phyloP scores from a whole-genome alignment of 31 red algal genomes.

The Asparagopsis taxiformis region DNA sequence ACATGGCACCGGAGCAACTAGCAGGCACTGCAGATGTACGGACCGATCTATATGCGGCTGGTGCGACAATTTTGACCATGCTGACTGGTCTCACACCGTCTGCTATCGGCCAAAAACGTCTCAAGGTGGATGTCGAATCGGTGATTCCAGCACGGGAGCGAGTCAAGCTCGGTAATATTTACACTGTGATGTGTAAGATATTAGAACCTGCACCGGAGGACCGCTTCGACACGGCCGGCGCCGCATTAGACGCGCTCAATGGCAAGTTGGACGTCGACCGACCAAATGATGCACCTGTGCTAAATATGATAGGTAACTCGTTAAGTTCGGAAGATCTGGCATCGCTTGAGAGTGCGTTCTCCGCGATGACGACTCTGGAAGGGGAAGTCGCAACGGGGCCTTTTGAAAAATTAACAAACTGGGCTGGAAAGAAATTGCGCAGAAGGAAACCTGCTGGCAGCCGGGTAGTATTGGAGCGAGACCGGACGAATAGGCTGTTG shows the following conservation, averaged over 20 bases:
- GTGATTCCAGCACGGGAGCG: slow-evolving; percentile 28
- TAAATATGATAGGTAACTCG: background rate
- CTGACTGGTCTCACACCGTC: slow-evolving; percentile 20
- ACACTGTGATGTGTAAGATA: slow-evolving; percentile 40
- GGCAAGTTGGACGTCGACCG: background rate
- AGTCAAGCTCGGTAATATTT: slow-evolving; percentile 44
- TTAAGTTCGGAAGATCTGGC: slow-evolving; percentile 18
- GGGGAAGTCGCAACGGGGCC: slow-evolving; percentile 2
- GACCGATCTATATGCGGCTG: slow-evolving; percentile 58
- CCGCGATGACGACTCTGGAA: slow-evolving; percentile 9
- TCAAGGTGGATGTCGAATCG: slow-evolving; percentile 39
- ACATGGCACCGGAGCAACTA: slow-evolving; percentile 72
- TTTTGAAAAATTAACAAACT: slow-evolving; percentile 8
- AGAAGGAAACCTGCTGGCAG: slow-evolving; percentile 42
- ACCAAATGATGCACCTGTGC: background rate
- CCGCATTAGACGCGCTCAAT: slow-evolving; percentile 32
- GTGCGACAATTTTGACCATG: slow-evolving; percentile 51
- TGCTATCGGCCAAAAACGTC: slow-evolving; percentile 24
- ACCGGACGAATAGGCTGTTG: slow-evolving; percentile 26
- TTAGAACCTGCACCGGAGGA: slow-evolving; percentile 70
- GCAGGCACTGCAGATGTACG: slow-evolving; percentile 38
- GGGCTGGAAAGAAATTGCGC: slow-evolving; percentile 8
- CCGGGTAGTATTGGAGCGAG: slow-evolving; percentile 32
- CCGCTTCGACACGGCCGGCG: slow-evolving; percentile 31
- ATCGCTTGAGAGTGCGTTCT: slow-evolving; percentile 23